These are phyloP conservation scores for Bigelowiella natans DNA, from an alignment of 78 protist genomes.

Conservation along the genomic window DNA sequence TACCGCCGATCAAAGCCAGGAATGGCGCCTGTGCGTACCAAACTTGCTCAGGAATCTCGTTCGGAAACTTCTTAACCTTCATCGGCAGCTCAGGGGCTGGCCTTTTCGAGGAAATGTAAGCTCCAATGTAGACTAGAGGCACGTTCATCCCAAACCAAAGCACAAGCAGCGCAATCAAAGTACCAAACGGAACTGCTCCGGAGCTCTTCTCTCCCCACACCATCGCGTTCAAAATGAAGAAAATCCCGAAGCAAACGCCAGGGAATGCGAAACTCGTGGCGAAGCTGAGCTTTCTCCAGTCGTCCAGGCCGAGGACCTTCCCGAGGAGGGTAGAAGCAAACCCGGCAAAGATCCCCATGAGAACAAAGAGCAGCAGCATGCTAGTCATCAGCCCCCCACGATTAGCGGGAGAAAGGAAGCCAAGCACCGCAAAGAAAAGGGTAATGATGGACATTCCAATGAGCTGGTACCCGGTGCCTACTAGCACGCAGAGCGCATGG, in stretches of 20 bases:
- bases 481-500: not conserved
- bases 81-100: not conserved
- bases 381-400: slow-evolving; percentile 73
- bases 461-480: slow-evolving; percentile 14
- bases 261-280: slow-evolving; percentile 61
- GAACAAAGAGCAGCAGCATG: slow-evolving; percentile 67
- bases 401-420: slow-evolving; percentile 71
- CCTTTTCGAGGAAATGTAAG: slow-evolving; percentile 16
- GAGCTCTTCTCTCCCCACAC: slow-evolving; percentile 62
- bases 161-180: slow-evolving; percentile 23
- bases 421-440: slow-evolving; percentile 40
- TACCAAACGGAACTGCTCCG: slow-evolving; percentile 70
- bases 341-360: slow-evolving; percentile 32
- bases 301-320: slow-evolving; percentile 61
- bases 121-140: slow-evolving; percentile 59
- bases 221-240: slow-evolving; percentile 64
- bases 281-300: slow-evolving; percentile 78
- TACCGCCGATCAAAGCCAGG: not conserved
- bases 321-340: slow-evolving; percentile 50
- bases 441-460: slow-evolving; percentile 48
- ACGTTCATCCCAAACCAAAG: slow-evolving; percentile 46
- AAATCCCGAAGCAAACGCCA: slow-evolving; percentile 41
- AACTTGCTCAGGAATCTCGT: slow-evolving; percentile 17
- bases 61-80: not conserved
- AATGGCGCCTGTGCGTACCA: slow-evolving; percentile 14